Percentiles rank a stretch among this genome's conserved stretches.
Evolutionary conservation across 768 basidiomycete genomes (phyloP).

Genomic region (Hygrocybe coccinea): DNA sequence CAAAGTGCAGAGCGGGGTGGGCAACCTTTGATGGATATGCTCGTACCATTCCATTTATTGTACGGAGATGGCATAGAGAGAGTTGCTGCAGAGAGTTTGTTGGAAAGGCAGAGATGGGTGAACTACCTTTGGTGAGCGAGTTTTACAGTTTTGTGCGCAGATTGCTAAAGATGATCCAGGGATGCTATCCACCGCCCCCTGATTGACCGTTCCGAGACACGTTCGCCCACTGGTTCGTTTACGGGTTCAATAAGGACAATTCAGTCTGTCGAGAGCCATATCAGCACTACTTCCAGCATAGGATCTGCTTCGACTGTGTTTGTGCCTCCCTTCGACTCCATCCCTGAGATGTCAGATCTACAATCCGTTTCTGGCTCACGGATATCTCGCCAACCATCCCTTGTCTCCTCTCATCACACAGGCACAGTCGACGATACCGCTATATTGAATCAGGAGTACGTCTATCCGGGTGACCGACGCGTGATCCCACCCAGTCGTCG

Average conservation of each 20-base stretch:
- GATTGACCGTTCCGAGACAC: conserved; percentile 46
- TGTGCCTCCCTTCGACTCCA: conserved; percentile 65
- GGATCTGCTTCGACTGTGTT: conserved; percentile 73
- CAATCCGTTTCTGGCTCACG: conserved; percentile 31
- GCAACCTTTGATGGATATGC: conserved; percentile 56
- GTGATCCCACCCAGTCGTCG: conserved; percentile 62
- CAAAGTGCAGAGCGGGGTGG: conserved; percentile 49
- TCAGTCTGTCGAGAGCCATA: conserved; percentile 46
- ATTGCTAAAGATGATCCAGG: conserved; percentile 39
- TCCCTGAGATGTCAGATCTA: conserved; percentile 69
- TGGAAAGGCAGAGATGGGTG: conserved; percentile 88
- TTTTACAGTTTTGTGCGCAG: conserved; percentile 4
- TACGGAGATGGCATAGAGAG: conserved; percentile 89
- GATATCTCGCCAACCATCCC: conserved; percentile 39
- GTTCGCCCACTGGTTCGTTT: conserved; percentile 52
- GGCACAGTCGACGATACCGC: conserved; percentile 73
- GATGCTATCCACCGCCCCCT: conserved; percentile 68
- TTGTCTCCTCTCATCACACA: conserved; percentile 53
- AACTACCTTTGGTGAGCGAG: conserved; percentile 74
- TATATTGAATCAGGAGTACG: conserved; percentile 58
- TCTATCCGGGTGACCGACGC: conserved; percentile 69
- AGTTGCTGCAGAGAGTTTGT: conserved; percentile 80
- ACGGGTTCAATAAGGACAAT: conserved; percentile 63
- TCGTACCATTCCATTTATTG: conserved; percentile 88
- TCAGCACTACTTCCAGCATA: conserved; percentile 37